A percentile compares a stretch with the other conserved stretches of the same genome.
Evolutionary conservation across 257 asterid genomes (phyloP).

Genomic region (Nicotiana sylvestris): DNA sequence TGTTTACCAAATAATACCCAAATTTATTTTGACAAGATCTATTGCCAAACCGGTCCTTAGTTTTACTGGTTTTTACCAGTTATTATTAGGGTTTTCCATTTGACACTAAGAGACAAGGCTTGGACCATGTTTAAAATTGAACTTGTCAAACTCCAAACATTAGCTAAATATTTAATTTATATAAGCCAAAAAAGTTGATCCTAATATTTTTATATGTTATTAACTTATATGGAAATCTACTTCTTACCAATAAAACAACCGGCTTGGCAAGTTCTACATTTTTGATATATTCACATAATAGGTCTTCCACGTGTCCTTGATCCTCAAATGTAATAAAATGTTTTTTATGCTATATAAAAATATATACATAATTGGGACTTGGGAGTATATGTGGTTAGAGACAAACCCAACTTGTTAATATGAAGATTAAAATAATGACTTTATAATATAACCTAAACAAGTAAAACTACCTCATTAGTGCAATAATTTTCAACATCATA

Average conservation of each 20-base stretch:
- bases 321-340: background rate
- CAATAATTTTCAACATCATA: background rate
- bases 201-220: too few species aligned
- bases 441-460: background rate
- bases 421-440: background rate
- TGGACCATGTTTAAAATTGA: background rate
- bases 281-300: too few species aligned
- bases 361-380: background rate
- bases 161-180: too few species aligned
- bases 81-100: background rate
- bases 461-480: background rate
- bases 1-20: too few species aligned
- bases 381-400: background rate
- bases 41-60: background rate
- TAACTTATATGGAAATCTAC: background rate
- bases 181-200: too few species aligned
- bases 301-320: background rate
- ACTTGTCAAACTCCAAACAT: background rate
- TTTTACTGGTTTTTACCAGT: background rate
- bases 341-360: too few species aligned
- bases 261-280: background rate
- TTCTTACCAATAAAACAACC: too few species aligned
- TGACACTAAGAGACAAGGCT: background rate
- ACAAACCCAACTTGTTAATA: background rate
- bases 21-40: too few species aligned